Evolutionary conservation across 108 stramenopile species (phyloP).

Genomic region (Nannochloropsis gaditana): DNA sequence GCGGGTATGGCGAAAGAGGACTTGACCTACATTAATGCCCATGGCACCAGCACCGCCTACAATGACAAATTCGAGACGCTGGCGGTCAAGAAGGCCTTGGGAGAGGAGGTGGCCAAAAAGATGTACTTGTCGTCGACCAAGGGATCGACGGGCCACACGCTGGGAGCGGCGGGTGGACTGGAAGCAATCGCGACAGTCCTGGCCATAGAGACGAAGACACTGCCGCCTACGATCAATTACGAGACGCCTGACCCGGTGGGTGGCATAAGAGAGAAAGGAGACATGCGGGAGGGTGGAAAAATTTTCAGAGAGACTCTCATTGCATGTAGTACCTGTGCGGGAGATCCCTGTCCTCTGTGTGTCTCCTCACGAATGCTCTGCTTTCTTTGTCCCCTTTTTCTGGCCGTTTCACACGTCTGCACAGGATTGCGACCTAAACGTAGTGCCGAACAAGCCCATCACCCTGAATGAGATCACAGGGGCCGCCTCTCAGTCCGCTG

Average conservation of each 20-base stretch:
- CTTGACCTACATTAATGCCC: constrained; percentile 87
- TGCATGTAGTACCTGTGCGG: too few relatives aligned
- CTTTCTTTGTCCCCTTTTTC: too few relatives aligned
- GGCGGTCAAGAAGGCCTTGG: constrained; percentile 24
- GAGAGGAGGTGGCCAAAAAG: constrained; percentile 22
- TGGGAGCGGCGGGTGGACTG: constrained; percentile 88
- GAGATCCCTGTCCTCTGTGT: too few relatives aligned
- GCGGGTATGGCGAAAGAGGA: constrained; percentile 70
- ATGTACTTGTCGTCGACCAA: constrained; percentile 83
- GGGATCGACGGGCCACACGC: constrained; percentile 82
- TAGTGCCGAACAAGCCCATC: constrained; percentile 77
- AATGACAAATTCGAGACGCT: constrained; percentile 86
- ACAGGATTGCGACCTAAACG: constrained; percentile 84
- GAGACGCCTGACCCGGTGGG: constrained; percentile 88
- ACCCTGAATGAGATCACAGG: constrained; percentile 68
- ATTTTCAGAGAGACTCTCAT: too few relatives aligned
- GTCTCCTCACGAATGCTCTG: too few relatives aligned
- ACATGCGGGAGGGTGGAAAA: too few relatives aligned
- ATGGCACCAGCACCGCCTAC: constrained; percentile 92
- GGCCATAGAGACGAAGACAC: constrained; percentile 54
- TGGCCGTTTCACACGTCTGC: too few relatives aligned
- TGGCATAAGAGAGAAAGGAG: constrained; percentile 40
- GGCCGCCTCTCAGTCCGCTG: constrained; percentile 85
- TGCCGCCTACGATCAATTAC: constrained; percentile 92
- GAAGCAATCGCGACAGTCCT: constrained; percentile 75